phyloP scores from a whole-genome alignment of 139 green algal species.

The Ettlia oleoabundans region DNA sequence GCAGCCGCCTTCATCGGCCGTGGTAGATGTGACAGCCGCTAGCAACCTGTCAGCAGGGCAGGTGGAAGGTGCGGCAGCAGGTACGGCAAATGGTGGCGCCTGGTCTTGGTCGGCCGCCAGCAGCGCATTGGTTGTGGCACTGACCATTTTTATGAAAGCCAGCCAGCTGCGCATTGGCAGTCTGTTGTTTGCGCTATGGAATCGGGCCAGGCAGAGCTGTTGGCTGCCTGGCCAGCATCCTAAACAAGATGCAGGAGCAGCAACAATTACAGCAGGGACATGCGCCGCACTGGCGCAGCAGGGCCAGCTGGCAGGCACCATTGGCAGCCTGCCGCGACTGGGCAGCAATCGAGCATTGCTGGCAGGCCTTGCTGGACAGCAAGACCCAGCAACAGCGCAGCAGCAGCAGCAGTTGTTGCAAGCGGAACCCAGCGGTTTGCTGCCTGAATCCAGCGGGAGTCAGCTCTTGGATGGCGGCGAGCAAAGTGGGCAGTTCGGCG shows the following conservation, averaged over 20 bases:
- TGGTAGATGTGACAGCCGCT: conserved; percentile 1
- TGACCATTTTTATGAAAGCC: conserved; percentile 21
- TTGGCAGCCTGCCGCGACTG: background rate
- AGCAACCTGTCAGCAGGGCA: conserved; percentile 1
- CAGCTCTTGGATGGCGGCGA: background rate
- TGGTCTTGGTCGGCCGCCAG: conserved; percentile 28
- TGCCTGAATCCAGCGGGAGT: background rate
- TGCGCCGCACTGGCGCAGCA: conserved; percentile 1
- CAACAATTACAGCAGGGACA: background rate
- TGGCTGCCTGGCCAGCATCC: background rate
- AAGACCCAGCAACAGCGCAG: background rate
- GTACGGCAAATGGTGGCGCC: background rate
- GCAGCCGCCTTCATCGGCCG: background rate
- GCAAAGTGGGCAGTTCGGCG: background rate
- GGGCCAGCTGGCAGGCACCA: background rate
- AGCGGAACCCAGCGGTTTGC: background rate
- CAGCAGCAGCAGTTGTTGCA: background rate
- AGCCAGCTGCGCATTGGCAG: conserved; percentile 14
- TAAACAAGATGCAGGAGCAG: background rate
- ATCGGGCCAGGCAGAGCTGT: background rate
- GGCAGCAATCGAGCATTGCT: background rate
- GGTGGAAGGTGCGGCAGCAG: no score
- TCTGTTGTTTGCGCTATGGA: background rate
- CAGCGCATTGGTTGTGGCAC: conserved; percentile 2
- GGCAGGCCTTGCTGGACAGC: conserved; percentile 1